Conservation (phyloP, 2,329 filamentous ascomycete genomes). For the Aspergillus texensis region DNA sequence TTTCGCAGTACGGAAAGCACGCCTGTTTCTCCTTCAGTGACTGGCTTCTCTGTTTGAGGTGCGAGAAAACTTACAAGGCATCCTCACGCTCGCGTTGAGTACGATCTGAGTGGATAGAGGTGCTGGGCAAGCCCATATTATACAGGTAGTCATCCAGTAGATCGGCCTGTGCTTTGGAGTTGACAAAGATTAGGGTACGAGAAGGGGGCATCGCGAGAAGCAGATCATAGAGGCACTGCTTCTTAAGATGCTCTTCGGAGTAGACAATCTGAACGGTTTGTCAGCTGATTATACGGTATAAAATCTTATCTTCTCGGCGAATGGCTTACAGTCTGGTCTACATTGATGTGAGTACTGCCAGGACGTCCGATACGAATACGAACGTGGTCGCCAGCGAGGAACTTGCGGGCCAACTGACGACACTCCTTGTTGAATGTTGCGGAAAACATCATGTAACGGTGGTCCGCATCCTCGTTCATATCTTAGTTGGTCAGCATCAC, state of each 20-base stretch:
- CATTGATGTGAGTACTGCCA: slow-evolving; percentile 80
- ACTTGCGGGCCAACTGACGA: slow-evolving; percentile 74
- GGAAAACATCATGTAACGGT: slow-evolving; percentile 80
- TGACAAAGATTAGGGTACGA: slow-evolving; percentile 88
- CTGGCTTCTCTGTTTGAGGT: not conserved
- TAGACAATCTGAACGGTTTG: slow-evolving; percentile 57
- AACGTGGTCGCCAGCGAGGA: slow-evolving; percentile 73
- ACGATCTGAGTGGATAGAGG: slow-evolving; percentile 84
- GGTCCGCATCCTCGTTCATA: slow-evolving; percentile 73
- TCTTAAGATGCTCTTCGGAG: slow-evolving; percentile 68
- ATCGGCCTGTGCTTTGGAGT: slow-evolving; percentile 76
- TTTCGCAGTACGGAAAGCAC: slow-evolving; percentile 75
- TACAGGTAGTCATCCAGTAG: slow-evolving; percentile 85
- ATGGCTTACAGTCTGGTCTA: slow-evolving; percentile 65
- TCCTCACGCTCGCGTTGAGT: slow-evolving; percentile 92
- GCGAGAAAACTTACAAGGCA: slow-evolving; percentile 64
- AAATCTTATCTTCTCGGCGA: not conserved
- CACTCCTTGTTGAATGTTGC: slow-evolving; percentile 86
- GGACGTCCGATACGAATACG: slow-evolving; percentile 85
- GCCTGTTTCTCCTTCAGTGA: slow-evolving; percentile 43
- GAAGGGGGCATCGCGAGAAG: slow-evolving; percentile 70
- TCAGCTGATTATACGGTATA: not conserved
- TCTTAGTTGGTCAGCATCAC: slow-evolving; percentile 46
- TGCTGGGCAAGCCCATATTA: slow-evolving; percentile 76
- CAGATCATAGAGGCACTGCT: slow-evolving; percentile 70